Conservation (phyloP, 2,329 filamentous ascomycete genomes). For the Ophiocordyceps robertsii region DNA sequence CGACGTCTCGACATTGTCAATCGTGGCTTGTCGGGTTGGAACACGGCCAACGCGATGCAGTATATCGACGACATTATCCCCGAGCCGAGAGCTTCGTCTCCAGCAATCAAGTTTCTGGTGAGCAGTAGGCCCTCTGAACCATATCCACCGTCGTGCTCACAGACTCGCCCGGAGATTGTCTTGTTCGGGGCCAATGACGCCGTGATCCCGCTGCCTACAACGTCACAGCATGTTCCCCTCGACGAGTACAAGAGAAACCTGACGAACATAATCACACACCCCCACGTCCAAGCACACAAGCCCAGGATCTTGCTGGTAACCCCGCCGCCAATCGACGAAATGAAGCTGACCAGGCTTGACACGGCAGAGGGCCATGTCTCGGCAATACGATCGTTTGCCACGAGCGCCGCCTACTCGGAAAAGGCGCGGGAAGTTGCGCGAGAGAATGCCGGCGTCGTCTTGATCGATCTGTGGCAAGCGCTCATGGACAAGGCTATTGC, state of each 20-base stretch:
- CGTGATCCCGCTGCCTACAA: slow-evolving; percentile 46
- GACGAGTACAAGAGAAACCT: slow-evolving; percentile 63
- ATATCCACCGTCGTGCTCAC: slow-evolving; percentile 6
- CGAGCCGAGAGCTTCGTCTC: slow-evolving; percentile 38
- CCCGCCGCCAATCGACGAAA: slow-evolving; percentile 72
- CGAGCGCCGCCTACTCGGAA: slow-evolving; percentile 43
- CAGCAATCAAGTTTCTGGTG: slow-evolving; percentile 56
- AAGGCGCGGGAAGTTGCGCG: slow-evolving; percentile 53
- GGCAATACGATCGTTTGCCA: slow-evolving; percentile 29
- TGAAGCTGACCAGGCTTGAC: slow-evolving; percentile 41
- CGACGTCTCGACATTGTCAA: slow-evolving; percentile 79
- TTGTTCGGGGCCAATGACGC: slow-evolving; percentile 91
- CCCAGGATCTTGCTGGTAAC: slow-evolving; percentile 66
- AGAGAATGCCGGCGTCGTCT: slow-evolving; percentile 49
- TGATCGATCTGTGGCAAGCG: slow-evolving; percentile 69
- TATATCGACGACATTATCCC: slow-evolving; percentile 61
- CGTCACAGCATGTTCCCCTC: slow-evolving; percentile 66
- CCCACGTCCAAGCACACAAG: slow-evolving; percentile 52
- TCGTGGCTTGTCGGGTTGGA: slow-evolving; percentile 78
- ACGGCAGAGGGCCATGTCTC: slow-evolving; percentile 29
- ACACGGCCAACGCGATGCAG: slow-evolving; percentile 58
- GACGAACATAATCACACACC: slow-evolving; percentile 57
- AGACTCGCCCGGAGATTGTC: slow-evolving; percentile 39
- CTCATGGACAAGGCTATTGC: slow-evolving; percentile 58
- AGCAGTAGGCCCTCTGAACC: slow-evolving; percentile 8